A percentile compares a stretch with the other conserved stretches of the same genome.
Evolutionary conservation across 306 rosid species (phyloP).

Genomic region (Cicer judaicum): DNA sequence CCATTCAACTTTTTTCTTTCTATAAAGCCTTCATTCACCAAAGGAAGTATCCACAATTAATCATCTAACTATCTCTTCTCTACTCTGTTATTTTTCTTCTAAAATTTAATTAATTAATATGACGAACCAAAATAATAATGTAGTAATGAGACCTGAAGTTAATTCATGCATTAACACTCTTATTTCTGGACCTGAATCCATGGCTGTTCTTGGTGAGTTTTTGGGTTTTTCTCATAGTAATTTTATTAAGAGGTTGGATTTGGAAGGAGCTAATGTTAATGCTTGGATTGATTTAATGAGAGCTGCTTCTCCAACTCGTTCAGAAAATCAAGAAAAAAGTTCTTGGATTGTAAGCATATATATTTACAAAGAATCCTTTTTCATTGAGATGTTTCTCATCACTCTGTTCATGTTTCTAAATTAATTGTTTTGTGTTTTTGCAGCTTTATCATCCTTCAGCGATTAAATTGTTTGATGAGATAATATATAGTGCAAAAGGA

Average conservation of each 20-base stretch:
- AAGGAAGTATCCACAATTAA: slow-evolving; percentile 33
- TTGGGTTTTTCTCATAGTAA: slow-evolving; percentile 53
- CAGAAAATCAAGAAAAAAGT: slow-evolving; percentile 52
- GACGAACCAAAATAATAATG: slow-evolving; percentile 74
- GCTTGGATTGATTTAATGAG: slow-evolving; percentile 88
- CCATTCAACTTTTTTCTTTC: slow-evolving; percentile 27
- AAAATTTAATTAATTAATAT: slow-evolving; percentile 35
- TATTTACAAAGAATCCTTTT: not conserved
- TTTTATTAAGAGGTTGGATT: slow-evolving; percentile 57
- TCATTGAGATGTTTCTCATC: no score
- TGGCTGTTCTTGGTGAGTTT: slow-evolving; percentile 50
- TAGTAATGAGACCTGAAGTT: slow-evolving; percentile 51
- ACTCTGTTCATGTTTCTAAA: not conserved
- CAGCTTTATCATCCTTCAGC: slow-evolving; percentile 87
- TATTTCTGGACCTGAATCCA: slow-evolving; percentile 46
- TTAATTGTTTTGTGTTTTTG: not conserved
- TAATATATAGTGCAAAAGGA: slow-evolving; percentile 59
- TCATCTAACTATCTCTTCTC: slow-evolving; percentile 41
- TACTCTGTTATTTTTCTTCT: slow-evolving; percentile 23
- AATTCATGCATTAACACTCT: slow-evolving; percentile 53
- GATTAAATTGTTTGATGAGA: slow-evolving; percentile 64
- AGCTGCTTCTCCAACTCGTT: slow-evolving; percentile 83
- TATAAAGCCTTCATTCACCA: slow-evolving; percentile 47
- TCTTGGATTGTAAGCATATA: slow-evolving; percentile 70
- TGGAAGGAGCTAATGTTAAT: slow-evolving; percentile 60